Evolutionary conservation across 805 yeast genomes (phyloP).

Genomic region (Maudiozyma serrabonitensis): DNA sequence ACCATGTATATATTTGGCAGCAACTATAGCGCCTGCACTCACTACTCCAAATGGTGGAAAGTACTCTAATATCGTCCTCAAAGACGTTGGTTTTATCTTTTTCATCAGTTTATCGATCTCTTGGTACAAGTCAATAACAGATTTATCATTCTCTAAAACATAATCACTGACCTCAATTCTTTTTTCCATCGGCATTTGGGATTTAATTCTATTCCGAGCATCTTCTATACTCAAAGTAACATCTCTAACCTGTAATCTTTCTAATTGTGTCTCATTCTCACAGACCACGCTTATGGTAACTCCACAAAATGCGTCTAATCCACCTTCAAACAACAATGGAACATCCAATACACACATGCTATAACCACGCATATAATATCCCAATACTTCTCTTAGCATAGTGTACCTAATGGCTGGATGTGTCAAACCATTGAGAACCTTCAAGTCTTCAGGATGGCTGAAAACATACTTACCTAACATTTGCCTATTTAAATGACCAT

Average conservation of each 20-base stretch:
- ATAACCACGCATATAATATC: conserved; percentile 49
- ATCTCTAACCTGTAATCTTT: conserved; percentile 58
- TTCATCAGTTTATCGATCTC: conserved; percentile 35
- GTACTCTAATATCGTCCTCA: conserved; percentile 26
- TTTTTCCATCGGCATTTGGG: conserved; percentile 62
- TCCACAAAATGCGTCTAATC: conserved; percentile 64
- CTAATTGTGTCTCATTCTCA: conserved; percentile 44
- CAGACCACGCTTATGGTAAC: conserved; percentile 60
- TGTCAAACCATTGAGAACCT: conserved; percentile 58
- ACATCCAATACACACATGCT: conserved; percentile 72
- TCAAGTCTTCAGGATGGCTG: conserved; percentile 49
- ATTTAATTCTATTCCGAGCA: conserved; percentile 57
- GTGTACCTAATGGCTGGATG: conserved; percentile 75
- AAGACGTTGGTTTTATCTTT: conserved; percentile 31
- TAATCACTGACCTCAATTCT: conserved; percentile 53
- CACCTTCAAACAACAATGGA: conserved; percentile 79
- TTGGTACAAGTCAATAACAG: conserved; percentile 34
- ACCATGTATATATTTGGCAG: conserved; percentile 11
- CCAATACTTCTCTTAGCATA: conserved; percentile 47
- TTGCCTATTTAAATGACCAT: conserved; percentile 48
- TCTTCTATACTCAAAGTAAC: conserved; percentile 55
- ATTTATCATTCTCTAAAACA: conserved; percentile 53
- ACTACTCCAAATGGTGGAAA: conserved; percentile 35
- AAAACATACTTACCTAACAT: conserved; percentile 75
- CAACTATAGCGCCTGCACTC: conserved; percentile 23